Base-by-base conservation (phyloP, 495 filamentous ascomycete species). In the Neurospora tetrasperma region DNA sequence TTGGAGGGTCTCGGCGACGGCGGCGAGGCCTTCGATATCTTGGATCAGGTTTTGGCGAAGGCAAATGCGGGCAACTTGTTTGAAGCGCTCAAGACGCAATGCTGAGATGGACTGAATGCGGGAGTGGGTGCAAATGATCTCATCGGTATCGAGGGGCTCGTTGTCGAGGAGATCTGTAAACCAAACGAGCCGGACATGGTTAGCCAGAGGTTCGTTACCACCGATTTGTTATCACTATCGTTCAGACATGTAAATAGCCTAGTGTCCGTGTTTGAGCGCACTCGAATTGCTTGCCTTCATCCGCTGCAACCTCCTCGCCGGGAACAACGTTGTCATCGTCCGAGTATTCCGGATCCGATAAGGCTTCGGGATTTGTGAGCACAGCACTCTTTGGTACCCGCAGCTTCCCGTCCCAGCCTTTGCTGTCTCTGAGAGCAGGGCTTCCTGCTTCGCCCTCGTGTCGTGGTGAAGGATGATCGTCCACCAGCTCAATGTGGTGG, bases 391-490 rank as follows among this genome's bases (percentile, higher is more conserved):
- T 90, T 70, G 91, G 88, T 11, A 93, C 80, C 18, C 94, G 86
- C 70, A 97, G 86, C 82, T 98, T 98, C 70, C 94, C 94, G 83
- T 97, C 94, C 94, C 94, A 98, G 71, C 94, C 94, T 78, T 91
- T 93, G 80, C 89, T 91, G 78, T 93, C 83, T 72, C 79, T 82
- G 23, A 85, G 78, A 16, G 80, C 80, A 12, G 83, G 83, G 69
- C 82, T 85, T 16, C 54, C 54, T 14, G 80, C 71, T 70, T 84
- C 80, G 71, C 77, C 79, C n/a, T 85, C 83, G 74, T 78, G 75
- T n/a, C 76, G 77, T 9, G 82, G 79, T 7, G 82, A 83, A 31
- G 78, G 76, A 44, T 82, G 73, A 39, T 81, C 80, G 44, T 83
- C 77, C 62, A 81, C 74, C 23, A 85, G 80, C 69, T 85, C 84